These are phyloP conservation scores for Fusarium tjaetaba DNA, from an alignment of 2,329 filamentous ascomycete species.

Conservation along the genomic window DNA sequence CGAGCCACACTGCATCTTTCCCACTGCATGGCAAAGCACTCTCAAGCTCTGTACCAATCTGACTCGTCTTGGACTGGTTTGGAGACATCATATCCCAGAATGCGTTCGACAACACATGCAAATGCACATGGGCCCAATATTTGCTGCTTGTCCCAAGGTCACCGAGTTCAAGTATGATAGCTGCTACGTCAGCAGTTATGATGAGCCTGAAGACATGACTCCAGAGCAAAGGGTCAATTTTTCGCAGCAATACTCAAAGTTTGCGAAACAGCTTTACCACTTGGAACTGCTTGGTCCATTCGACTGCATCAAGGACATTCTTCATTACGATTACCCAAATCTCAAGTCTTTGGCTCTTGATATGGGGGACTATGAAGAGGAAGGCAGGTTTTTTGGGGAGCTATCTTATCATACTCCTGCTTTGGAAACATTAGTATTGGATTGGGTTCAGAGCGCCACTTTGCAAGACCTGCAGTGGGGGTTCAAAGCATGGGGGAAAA, in stretches of 20 bases:
- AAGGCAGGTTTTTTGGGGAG: neutral
- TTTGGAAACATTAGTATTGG: neutral
- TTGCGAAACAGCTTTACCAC: neutral
- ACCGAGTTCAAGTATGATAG: neutral
- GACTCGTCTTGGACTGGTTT: neutral
- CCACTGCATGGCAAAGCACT: neutral
- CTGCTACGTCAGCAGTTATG: no score
- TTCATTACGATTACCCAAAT: neutral
- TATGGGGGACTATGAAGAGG: neutral
- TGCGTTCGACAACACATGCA: neutral
- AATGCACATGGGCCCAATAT: neutral
- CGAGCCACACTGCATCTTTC: neutral
- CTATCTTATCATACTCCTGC: neutral
- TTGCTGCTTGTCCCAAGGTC: conserved; percentile 8
- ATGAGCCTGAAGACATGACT: neutral
- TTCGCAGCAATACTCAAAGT: neutral
- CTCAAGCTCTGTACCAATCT: conserved; percentile 12
- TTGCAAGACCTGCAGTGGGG: neutral
- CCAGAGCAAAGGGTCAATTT: neutral
- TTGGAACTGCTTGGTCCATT: neutral
- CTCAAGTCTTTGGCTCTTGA: neutral
- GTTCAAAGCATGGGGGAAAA: conserved; percentile 10
- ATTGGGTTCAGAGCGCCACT: neutral
- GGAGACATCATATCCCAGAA: no score
- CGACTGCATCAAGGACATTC: neutral